These are phyloP conservation scores for Trichoderma orchidacearum DNA, from an alignment of 495 filamentous ascomycete species.

Conservation along the genomic window DNA sequence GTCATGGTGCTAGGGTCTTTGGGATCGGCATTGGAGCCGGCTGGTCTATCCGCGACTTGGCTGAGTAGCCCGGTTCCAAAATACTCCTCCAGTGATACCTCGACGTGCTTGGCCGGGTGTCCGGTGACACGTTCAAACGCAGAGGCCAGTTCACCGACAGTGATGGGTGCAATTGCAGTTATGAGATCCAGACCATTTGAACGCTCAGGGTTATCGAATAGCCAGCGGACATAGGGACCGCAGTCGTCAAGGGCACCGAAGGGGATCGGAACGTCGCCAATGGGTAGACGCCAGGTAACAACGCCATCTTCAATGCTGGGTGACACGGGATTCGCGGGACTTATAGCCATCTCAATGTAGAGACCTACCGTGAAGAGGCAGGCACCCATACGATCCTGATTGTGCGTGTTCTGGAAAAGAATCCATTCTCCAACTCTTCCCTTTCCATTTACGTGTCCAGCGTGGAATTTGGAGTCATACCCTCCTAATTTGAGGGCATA, in stretches of 20 bases:
- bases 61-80: constrained; percentile 8
- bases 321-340: not conserved
- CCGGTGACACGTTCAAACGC: constrained; percentile 42
- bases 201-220: constrained; percentile 35
- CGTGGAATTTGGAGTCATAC: not conserved
- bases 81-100: constrained; percentile 29
- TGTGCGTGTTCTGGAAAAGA: not conserved
- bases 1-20: constrained; percentile 30
- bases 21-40: constrained; percentile 26
- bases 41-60: constrained; percentile 8
- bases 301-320: not conserved
- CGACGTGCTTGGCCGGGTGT: constrained; percentile 26
- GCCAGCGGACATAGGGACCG: constrained; percentile 39
- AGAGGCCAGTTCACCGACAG: constrained; percentile 26
- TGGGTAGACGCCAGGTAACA: not conserved
- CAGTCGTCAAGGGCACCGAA: constrained; percentile 38
- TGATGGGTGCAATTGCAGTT: constrained; percentile 33
- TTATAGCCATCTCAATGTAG: not conserved
- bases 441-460: not conserved
- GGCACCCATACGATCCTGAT: not conserved
- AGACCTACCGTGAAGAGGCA: not conserved
- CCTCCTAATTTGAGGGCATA: not conserved
- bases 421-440: not conserved
- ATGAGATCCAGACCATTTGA: constrained; percentile 37
- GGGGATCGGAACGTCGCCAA: constrained; percentile 22